phyloP scores from a whole-genome alignment of 441 rosid species.

The California macrophylla region DNA sequence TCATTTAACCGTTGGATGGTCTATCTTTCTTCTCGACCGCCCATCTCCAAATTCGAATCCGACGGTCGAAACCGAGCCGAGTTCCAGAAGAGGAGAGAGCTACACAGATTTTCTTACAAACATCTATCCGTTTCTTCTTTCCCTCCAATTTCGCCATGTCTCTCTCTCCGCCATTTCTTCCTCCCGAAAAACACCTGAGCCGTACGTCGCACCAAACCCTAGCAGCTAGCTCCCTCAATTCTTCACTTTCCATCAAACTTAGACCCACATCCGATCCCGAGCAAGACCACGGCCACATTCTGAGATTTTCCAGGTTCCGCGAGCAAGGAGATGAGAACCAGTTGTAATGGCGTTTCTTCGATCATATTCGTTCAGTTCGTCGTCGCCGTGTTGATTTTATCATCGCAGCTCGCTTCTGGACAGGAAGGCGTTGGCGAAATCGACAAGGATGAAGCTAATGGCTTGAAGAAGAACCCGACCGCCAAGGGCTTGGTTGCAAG shows the following conservation, averaged over 20 bases:
- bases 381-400: neutral
- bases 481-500: neutral
- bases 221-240: conserved; percentile 5
- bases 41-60: neutral
- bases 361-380: neutral
- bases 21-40: neutral
- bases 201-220: conserved; percentile 21
- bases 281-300: neutral
- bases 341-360: neutral
- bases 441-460: neutral
- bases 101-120: neutral
- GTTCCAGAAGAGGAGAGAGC: neutral
- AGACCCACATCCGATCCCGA: neutral
- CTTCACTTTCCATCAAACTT: neutral
- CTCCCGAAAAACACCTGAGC: conserved; percentile 21
- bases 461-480: conserved; percentile 4
- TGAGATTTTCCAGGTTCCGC: neutral
- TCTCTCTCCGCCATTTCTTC: conserved; percentile 62
- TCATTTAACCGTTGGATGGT: too few relatives aligned
- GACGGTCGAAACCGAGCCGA: neutral
- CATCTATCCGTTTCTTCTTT: neutral
- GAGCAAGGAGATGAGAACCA: conserved; percentile 7
- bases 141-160: conserved; percentile 37
- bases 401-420: conserved; percentile 1
- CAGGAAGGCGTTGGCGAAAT: neutral